Conservation (phyloP, 2,329 filamentous ascomycete genomes). For the Penicillium italicum region DNA sequence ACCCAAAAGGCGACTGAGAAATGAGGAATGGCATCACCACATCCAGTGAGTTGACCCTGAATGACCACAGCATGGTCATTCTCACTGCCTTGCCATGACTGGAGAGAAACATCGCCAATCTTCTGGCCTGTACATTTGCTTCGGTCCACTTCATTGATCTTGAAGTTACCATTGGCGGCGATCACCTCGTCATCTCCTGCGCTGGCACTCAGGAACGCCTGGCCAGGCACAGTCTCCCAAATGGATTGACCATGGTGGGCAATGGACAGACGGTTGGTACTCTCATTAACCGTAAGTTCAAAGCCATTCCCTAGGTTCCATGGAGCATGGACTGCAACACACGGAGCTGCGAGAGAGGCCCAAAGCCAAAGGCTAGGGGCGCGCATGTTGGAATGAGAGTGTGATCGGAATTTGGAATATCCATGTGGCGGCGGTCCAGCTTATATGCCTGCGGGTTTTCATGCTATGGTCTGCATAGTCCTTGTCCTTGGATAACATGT, state of each 20-base stretch:
- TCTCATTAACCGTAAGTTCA: slow-evolving; percentile 6
- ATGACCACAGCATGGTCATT: slow-evolving; percentile 16
- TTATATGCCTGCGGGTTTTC: neutral
- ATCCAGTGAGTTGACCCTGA: slow-evolving; percentile 16
- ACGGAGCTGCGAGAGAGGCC: slow-evolving; percentile 11
- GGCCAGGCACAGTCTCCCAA: slow-evolving; percentile 18
- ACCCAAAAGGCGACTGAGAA: slow-evolving; percentile 18
- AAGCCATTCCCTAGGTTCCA: slow-evolving; percentile 20
- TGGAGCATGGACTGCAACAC: slow-evolving; percentile 9
- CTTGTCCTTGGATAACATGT: neutral
- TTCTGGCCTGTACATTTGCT: slow-evolving; percentile 19
- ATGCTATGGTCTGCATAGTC: neutral
- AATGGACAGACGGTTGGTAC: slow-evolving; percentile 13
- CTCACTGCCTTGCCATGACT: slow-evolving; percentile 8
- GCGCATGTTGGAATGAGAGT: slow-evolving; percentile 9
- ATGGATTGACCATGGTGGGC: slow-evolving; percentile 6
- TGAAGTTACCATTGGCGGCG: slow-evolving; percentile 24
- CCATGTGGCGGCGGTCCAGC: neutral
- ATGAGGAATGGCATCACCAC: slow-evolving; percentile 11
- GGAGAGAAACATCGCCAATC: slow-evolving; percentile 9
- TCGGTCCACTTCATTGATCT: slow-evolving; percentile 21
- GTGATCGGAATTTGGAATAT: neutral
- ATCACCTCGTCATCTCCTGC: slow-evolving; percentile 19
- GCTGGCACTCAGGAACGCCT: slow-evolving; percentile 21
- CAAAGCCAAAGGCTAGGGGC: slow-evolving; percentile 13